Evolutionary conservation across 495 filamentous ascomycete genomes (phyloP).

Genomic region (Penicillium riverlandense): DNA sequence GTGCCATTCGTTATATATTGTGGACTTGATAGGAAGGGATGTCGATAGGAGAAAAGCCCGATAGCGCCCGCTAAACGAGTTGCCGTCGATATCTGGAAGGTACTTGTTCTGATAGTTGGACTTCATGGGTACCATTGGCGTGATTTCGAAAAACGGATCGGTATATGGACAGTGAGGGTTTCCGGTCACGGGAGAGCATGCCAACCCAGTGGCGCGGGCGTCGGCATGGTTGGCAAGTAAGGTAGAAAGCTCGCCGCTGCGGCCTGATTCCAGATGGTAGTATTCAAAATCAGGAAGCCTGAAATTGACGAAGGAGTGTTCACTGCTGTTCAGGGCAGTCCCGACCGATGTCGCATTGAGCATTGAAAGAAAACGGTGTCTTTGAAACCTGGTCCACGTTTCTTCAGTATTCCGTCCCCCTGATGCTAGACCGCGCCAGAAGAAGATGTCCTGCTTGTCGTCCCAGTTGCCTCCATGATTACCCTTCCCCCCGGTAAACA

Average conservation of each 20-base stretch:
- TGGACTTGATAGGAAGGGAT: constrained; percentile 40
- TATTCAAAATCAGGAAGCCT: constrained; percentile 1
- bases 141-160: constrained; percentile 33
- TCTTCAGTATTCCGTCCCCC: constrained; percentile 24
- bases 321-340: constrained; percentile 16
- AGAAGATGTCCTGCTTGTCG: constrained; percentile 44
- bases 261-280: too few relatives aligned
- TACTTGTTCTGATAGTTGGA: constrained; percentile 48
- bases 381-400: constrained; percentile 30
- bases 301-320: constrained; percentile 10
- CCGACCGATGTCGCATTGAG: constrained; percentile 50
- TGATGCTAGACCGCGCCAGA: constrained; percentile 38
- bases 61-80: constrained; percentile 45
- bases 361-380: constrained; percentile 49
- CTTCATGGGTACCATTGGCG: constrained; percentile 29
- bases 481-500: constrained; percentile 47
- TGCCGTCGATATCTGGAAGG: constrained; percentile 49
- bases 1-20: constrained; percentile 51
- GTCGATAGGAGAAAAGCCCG: constrained; percentile 38
- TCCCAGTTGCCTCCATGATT: constrained; percentile 43
- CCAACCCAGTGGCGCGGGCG: constrained; percentile 10
- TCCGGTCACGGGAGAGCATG: constrained; percentile 12
- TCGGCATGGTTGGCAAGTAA: constrained; percentile 1
- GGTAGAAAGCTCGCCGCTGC: too few relatives aligned
- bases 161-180: constrained; percentile 44